Evolutionary conservation across 192 early-diverging fungal species (phyloP).

Genomic region (Chytriomyces sp.): DNA sequence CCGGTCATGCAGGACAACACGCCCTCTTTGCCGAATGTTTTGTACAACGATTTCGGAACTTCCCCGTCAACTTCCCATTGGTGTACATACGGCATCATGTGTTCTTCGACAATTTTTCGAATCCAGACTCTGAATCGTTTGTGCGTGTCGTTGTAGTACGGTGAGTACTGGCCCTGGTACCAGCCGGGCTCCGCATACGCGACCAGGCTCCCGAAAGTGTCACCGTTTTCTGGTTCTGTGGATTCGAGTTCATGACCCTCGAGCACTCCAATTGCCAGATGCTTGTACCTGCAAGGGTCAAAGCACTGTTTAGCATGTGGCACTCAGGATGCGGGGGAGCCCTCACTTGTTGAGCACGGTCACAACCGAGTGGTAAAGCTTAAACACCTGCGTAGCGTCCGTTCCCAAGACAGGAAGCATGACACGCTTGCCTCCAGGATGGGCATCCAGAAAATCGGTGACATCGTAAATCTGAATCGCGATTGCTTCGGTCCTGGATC

Average conservation of each 20-base stretch:
- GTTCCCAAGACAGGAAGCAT: slow-evolving; percentile 75
- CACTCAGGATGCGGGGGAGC: neutral
- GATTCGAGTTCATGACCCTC: slow-evolving; percentile 25
- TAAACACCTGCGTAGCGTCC: slow-evolving; percentile 73
- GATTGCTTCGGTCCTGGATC: neutral
- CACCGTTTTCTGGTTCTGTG: neutral
- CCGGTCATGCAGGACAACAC: slow-evolving; percentile 46
- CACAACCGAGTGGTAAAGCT: slow-evolving; percentile 56
- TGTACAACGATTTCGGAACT: slow-evolving; percentile 26
- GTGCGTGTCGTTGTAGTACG: slow-evolving; percentile 56
- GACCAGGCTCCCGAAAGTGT: slow-evolving; percentile 62
- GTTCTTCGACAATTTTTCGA: slow-evolving; percentile 71
- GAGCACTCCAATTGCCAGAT: slow-evolving; percentile 18
- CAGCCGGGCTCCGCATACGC: slow-evolving; percentile 76
- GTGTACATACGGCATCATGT: slow-evolving; percentile 73
- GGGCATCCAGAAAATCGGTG: slow-evolving; percentile 71
- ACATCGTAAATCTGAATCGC: slow-evolving; percentile 65
- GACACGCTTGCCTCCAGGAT: slow-evolving; percentile 80
- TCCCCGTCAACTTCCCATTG: slow-evolving; percentile 47
- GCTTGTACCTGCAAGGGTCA: slow-evolving; percentile 17
- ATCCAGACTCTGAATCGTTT: slow-evolving; percentile 58
- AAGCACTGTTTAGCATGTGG: neutral
- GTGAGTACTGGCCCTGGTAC: slow-evolving; percentile 45
- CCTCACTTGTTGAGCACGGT: slow-evolving; percentile 12
- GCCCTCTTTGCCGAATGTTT: slow-evolving; percentile 33